Conservation (phyloP, 148 eudicot species). For the Cornus controversa region DNA sequence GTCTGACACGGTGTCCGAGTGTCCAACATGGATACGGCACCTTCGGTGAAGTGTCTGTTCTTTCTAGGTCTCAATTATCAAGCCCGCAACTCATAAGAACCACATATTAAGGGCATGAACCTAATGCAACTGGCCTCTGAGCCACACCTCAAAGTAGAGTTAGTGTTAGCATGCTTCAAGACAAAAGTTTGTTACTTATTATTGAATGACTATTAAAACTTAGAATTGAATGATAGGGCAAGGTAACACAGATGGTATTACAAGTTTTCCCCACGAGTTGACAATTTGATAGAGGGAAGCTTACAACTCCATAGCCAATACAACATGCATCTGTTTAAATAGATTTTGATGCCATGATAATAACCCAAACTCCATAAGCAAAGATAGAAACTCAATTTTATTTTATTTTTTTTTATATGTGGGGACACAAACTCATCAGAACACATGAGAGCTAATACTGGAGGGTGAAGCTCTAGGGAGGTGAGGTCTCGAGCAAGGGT, state of each 20-base stretch:
- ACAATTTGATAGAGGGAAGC: background rate
- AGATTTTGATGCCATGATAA: background rate
- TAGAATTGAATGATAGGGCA: background rate
- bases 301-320: background rate
- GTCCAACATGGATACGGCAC: no score
- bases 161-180: background rate
- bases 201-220: background rate
- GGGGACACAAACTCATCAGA: no score
- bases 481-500: no score
- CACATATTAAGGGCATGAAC: background rate
- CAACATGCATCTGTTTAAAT: no score
- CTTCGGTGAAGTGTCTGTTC: no score
- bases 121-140: background rate
- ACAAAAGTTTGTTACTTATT: background rate
- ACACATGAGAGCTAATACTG: no score
- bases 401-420: no score
- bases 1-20: no score
- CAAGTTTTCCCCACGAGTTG: background rate
- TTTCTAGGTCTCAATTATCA: background rate
- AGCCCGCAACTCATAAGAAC: background rate
- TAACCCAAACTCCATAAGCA: background rate
- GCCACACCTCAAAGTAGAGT: background rate
- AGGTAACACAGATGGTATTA: background rate
- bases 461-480: no score
- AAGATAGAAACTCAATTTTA: no score